Base-by-base conservation (phyloP, 768 basidiomycete species). In the Gyrodon lividus region DNA sequence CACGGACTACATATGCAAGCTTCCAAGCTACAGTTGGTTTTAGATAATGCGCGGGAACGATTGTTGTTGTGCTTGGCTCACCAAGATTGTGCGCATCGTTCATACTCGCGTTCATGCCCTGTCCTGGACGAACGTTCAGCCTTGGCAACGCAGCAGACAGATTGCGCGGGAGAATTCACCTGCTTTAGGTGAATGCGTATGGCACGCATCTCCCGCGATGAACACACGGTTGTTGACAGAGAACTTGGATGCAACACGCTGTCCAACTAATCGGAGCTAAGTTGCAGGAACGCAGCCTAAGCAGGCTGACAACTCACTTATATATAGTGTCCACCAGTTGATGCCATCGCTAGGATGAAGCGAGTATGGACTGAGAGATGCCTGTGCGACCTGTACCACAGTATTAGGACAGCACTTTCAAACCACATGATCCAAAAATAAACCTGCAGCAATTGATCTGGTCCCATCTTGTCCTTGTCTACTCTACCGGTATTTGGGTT, bases 181-280 rank as follows among this genome's bases (percentile, higher is more conserved):
- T 46, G 75, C 76, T 63, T 75, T 73, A 1, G 72, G 72, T 0
- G 72, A 76, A 43, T 74, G 74, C 16, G 74, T 76, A 50, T 75
- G 77, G 33, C 76, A 81, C 3, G 79, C 79, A 54, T 80, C 80
- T 12, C 82, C 81, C 0, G 77, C 81, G 42, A 83, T 81, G 56
- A 82, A 80, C 2, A 81, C 70, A 5, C 82, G 76, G 28, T 81
- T 64, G 35, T 73, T 54, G 1, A 71, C 58, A 2, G 76, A 74
- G 62, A 76, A 83, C n/a, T 67, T 67, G 26, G 78, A 72, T 13
- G 81, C 79, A 7, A 83, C 76, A 4, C 82, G 74, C 58, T 83
- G 81, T 2, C 80, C 80, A 43, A 82, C 80, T 80, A 33, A 28
- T 22, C 14, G 28, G 16, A 35, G 16, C 7, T 20, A 26, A 37